Conservation (phyloP, 441 rosid species). For the Manihot esculenta region DNA sequence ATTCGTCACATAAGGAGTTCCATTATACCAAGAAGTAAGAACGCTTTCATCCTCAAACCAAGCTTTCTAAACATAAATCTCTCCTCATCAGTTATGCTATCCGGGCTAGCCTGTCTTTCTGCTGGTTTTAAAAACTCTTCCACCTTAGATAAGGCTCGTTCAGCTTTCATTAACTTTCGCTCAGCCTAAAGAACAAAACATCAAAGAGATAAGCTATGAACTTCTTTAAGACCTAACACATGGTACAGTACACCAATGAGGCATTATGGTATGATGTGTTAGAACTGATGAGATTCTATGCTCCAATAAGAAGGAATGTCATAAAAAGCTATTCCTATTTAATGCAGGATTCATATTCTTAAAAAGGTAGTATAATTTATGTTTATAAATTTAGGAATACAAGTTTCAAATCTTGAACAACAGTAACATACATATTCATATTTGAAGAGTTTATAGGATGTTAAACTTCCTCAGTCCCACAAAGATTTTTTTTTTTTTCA, state of each 20-base stretch:
- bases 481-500: too few relatives aligned
- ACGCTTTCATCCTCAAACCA: constrained; percentile 93
- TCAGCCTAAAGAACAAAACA: constrained; percentile 57
- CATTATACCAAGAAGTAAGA: constrained; percentile 78
- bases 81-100: constrained; percentile 87
- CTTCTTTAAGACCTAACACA: too few relatives aligned
- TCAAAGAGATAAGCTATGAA: not conserved
- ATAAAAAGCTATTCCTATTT: too few relatives aligned
- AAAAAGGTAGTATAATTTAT: too few relatives aligned
- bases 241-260: too few relatives aligned
- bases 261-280: too few relatives aligned
- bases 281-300: too few relatives aligned
- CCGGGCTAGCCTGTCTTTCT: constrained; percentile 64
- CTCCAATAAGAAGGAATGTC: too few relatives aligned
- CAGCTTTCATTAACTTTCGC: constrained; percentile 69
- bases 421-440: not conserved
- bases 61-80: constrained; percentile 98
- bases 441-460: not conserved
- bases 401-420: too few relatives aligned
- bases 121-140: constrained; percentile 72
- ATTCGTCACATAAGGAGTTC: constrained; percentile 2
- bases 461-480: too few relatives aligned
- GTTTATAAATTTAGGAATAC: too few relatives aligned
- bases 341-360: too few relatives aligned
- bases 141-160: constrained; percentile 69